Conservation (phyloP, 352 stramenopile genomes). For the Phytophthora capsici region DNA sequence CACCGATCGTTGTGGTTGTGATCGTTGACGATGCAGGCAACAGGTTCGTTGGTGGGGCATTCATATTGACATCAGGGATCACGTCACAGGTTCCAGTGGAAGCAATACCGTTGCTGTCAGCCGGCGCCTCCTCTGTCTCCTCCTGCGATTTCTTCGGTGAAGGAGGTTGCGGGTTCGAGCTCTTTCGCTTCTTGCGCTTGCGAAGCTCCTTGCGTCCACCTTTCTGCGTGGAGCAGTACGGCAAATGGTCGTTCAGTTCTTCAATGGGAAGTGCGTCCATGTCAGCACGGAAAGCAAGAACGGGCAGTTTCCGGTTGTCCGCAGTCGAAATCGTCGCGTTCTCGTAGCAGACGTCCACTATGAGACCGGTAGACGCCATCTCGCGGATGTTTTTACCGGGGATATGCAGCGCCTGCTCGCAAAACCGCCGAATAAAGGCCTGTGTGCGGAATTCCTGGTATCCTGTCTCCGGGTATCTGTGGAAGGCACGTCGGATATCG, state of each 20-base stretch:
- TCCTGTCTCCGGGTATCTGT: slow-evolving; percentile 92
- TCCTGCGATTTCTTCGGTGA: slow-evolving; percentile 17
- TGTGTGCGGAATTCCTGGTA: slow-evolving; percentile 92
- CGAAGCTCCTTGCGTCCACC: slow-evolving; percentile 56
- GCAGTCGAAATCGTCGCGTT: slow-evolving; percentile 54
- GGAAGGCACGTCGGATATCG: slow-evolving; percentile 84
- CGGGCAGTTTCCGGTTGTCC: slow-evolving; percentile 75
- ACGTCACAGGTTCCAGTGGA: slow-evolving; percentile 9
- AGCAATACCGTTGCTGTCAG: slow-evolving; percentile 9
- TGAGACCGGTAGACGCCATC: slow-evolving; percentile 89
- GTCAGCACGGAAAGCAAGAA: slow-evolving; percentile 94
- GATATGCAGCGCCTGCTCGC: slow-evolving; percentile 85
- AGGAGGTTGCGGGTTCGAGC: slow-evolving; percentile 11
- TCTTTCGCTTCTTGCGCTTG: slow-evolving; percentile 79
- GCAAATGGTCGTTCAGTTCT: slow-evolving; percentile 80
- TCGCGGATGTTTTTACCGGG: slow-evolving; percentile 69
- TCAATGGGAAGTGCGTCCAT: slow-evolving; percentile 96
- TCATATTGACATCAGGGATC: slow-evolving; percentile 29
- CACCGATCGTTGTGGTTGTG: slow-evolving; percentile 35
- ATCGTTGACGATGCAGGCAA: slow-evolving; percentile 27
- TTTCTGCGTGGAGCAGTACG: slow-evolving; percentile 80
- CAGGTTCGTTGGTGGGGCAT: slow-evolving; percentile 16
- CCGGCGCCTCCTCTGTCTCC: not conserved
- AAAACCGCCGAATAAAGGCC: slow-evolving; percentile 81
- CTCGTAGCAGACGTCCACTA: slow-evolving; percentile 90